Conservation (phyloP, 352 stramenopile genomes). For the Phytophthora parvispora region DNA sequence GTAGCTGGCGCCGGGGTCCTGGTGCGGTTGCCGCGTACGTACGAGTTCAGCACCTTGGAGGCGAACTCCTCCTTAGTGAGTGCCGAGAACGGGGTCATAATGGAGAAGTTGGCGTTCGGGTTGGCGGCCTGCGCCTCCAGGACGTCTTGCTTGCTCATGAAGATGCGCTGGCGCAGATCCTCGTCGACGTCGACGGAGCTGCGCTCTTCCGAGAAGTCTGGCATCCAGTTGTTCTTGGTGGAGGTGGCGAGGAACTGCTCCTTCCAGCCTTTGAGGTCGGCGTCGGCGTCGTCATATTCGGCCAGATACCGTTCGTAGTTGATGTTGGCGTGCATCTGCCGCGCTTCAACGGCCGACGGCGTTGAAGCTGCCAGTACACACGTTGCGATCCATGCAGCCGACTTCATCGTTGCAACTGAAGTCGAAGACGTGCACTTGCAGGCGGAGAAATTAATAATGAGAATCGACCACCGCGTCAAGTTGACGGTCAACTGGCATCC, state of each 20-base stretch:
- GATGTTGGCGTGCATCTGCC: conserved; percentile 42
- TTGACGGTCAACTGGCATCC: conserved; percentile 9
- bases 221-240: conserved; percentile 36
- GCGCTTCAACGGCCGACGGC: conserved; percentile 7
- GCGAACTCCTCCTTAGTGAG: conserved; percentile 54
- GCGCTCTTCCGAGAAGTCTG: conserved; percentile 28
- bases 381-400: conserved; percentile 8
- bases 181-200: conserved; percentile 36
- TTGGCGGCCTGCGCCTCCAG: conserved; percentile 27
- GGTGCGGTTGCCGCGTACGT: conserved; percentile 25
- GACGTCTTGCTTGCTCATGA: conserved; percentile 44
- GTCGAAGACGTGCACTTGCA: conserved; percentile 6
- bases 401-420: conserved; percentile 21
- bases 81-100: conserved; percentile 51
- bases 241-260: conserved; percentile 16
- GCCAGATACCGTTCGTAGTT: conserved; percentile 53
- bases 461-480: background rate
- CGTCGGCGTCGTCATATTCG: conserved; percentile 21
- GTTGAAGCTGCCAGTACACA: conserved; percentile 18
- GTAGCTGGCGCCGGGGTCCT: conserved; percentile 1
- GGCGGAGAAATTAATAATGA: conserved; percentile 35
- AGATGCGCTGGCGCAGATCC: conserved; percentile 40
- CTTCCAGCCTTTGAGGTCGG: conserved; percentile 31
- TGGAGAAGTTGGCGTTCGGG: conserved; percentile 51
- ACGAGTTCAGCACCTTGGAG: conserved; percentile 36